phyloP scores from a whole-genome alignment of 2,329 filamentous ascomycete genomes.

The Emericellopsis atlantica region DNA sequence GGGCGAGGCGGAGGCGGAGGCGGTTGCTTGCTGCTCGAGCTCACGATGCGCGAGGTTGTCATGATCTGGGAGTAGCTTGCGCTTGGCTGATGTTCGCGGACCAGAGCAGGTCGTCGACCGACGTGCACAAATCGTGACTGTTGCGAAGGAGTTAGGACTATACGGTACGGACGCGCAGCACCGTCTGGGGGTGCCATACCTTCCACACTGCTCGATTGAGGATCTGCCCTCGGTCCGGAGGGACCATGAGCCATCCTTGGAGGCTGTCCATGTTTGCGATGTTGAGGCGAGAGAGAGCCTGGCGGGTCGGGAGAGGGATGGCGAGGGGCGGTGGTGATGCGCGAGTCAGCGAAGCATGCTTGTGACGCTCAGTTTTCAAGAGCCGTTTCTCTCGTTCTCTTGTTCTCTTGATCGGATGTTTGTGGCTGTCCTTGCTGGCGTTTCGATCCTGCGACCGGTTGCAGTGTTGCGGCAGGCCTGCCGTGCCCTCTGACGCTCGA shows the following conservation, averaged over 20 bases:
- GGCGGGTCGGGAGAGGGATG: neutral
- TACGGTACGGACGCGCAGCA: neutral
- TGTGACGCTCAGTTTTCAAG: neutral
- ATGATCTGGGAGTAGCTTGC: constrained; percentile 13
- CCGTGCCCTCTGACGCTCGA: too few relatives aligned
- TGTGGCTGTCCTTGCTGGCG: too few relatives aligned
- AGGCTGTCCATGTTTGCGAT: constrained; percentile 20
- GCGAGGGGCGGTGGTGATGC: neutral
- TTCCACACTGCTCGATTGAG: constrained; percentile 39
- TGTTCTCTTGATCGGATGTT: too few relatives aligned
- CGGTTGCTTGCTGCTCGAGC: constrained; percentile 8
- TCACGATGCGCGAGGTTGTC: constrained; percentile 3
- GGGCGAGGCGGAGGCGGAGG: constrained; percentile 5
- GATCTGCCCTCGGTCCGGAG: constrained; percentile 36
- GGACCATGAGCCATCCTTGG: constrained; percentile 34
- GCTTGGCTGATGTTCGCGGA: constrained; percentile 22
- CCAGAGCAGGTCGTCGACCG: constrained; percentile 21
- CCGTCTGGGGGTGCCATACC: constrained; percentile 17
- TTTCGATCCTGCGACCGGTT: too few relatives aligned
- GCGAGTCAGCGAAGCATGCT: constrained; percentile 1
- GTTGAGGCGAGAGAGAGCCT: neutral
- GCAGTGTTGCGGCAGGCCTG: too few relatives aligned
- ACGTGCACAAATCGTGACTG: constrained; percentile 28
- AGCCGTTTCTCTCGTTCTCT: too few relatives aligned
- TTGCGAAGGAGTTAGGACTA: constrained; percentile 7